Base-by-base conservation (phyloP, 1,284 basidiomycete species). In the Veloporphyrellus conicus region DNA sequence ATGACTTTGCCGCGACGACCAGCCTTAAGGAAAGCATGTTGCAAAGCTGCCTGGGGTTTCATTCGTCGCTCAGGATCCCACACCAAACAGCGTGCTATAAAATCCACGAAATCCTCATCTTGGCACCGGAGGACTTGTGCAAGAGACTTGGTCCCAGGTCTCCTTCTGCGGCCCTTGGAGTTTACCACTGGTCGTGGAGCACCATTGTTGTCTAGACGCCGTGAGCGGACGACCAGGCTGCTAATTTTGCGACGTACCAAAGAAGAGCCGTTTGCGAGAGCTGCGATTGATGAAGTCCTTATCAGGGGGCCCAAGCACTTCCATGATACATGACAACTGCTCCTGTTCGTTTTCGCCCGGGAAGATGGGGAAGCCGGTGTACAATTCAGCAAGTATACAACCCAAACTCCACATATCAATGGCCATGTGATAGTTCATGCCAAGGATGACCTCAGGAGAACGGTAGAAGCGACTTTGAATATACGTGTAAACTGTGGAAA, bases 261-360 rank as follows among this genome's bases (percentile, higher is more conserved):
- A 99, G 72, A 99, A 99, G 38, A 97, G 74, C 62, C 95, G 90
- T 67, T 92, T 90, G 49, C 96, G 82, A 23, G 92, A 92, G 61
- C 93, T 95, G 50, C 87, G 85, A 63, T 98, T 95, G 57, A 99
- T 76, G 57, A 98, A 84, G 56, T 97, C 91, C 66, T 90, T 90
- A 57, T 99, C 96, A 0, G 96, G 96, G 28, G 93, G 74, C 12
- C 96, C 96, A 35, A 99, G 81, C 7, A 99, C 89, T 68, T 99
- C 96, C 95, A 99, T 99, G 69, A 99, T 99, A 68, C 96, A 99
- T 6, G 94, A 90, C 51, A 99, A 72, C 63, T 99, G 96, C 67
- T 99, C 95, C 70, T 97, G 93, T 69, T 99, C 96, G 64, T 96
- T 96, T 71, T 98, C 95, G n/a, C 95, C 95, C 0, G 95, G 95